Conservation (phyloP, 2,329 filamentous ascomycete genomes). For the Orbilia quercus region DNA sequence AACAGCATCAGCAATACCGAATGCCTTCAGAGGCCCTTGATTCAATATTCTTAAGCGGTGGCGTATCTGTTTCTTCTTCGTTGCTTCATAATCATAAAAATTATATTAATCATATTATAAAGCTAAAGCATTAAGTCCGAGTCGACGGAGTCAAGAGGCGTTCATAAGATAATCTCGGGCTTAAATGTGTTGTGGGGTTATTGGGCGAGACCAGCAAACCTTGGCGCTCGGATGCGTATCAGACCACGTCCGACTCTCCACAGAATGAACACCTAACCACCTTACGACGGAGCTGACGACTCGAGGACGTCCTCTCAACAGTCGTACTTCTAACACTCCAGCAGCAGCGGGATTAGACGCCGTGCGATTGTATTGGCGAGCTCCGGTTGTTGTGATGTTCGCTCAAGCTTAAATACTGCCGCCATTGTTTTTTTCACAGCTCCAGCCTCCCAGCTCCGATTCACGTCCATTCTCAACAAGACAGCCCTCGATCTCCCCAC, state of each 20-base stretch:
- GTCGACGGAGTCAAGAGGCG: too few relatives aligned
- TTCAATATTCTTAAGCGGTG: too few relatives aligned
- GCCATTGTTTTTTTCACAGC: slow-evolving; percentile 28
- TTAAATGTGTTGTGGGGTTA: slow-evolving; percentile 31
- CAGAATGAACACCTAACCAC: slow-evolving; percentile 32
- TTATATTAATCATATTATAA: too few relatives aligned
- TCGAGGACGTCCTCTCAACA: slow-evolving; percentile 20
- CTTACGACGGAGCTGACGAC: slow-evolving; percentile 48
- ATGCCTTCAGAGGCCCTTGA: too few relatives aligned
- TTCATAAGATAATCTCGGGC: too few relatives aligned
- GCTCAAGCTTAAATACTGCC: slow-evolving; percentile 46
- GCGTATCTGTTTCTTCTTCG: too few relatives aligned
- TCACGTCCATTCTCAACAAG: slow-evolving; percentile 17
- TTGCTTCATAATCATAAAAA: too few relatives aligned
- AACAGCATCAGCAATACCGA: too few relatives aligned
- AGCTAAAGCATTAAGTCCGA: too few relatives aligned
- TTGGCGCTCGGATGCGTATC: slow-evolving; percentile 44
- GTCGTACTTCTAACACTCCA: slow-evolving; percentile 7
- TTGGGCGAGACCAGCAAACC: slow-evolving; percentile 17
- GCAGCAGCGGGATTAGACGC: slow-evolving; percentile 3
- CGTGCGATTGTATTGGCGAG: slow-evolving; percentile 2
- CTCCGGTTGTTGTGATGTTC: slow-evolving; percentile 25
- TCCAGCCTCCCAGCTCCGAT: slow-evolving; percentile 17
- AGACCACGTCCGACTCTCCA: slow-evolving; percentile 48
- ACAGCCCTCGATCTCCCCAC: slow-evolving; percentile 16